Percentiles rank a stretch among this genome's conserved stretches.
phyloP scores from a whole-genome alignment of 2,329 filamentous ascomycete species.

The Fusarium tanahbumbuense region DNA sequence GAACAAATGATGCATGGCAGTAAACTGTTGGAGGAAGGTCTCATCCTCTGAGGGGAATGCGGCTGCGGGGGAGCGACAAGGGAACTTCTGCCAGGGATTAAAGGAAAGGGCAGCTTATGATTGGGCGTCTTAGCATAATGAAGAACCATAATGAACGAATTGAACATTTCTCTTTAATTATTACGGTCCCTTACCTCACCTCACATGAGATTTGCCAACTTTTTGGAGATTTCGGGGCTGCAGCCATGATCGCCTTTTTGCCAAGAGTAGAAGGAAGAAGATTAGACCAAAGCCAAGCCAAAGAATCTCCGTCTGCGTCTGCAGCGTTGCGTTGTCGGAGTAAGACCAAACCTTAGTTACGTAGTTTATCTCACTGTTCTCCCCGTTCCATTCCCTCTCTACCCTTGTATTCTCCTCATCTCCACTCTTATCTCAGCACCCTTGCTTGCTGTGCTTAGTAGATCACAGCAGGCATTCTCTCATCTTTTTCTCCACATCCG shows the following conservation, averaged over 20 bases:
- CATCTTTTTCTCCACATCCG: constrained; percentile 9
- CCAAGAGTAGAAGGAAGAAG: constrained; percentile 8
- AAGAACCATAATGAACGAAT: constrained; percentile 32
- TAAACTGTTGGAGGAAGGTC: constrained; percentile 12
- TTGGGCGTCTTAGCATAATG: constrained; percentile 25
- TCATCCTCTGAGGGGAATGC: constrained; percentile 23
- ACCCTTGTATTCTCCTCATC: constrained; percentile 19
- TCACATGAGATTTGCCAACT: neutral
- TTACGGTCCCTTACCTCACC: neutral
- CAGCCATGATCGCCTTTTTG: constrained; percentile 1
- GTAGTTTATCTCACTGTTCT: neutral
- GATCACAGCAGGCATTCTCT: constrained; percentile 5
- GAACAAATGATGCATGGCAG: constrained; percentile 3
- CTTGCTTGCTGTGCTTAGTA: neutral
- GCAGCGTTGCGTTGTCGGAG: constrained; percentile 25
- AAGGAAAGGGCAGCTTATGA: neutral
- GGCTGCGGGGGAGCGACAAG: constrained; percentile 15
- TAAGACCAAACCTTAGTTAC: neutral
- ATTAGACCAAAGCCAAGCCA: neutral
- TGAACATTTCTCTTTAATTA: constrained; percentile 9
- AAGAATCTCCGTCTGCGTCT: neutral
- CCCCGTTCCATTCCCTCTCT: neutral
- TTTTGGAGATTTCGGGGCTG: neutral
- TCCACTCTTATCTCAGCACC: constrained; percentile 30
- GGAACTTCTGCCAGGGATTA: constrained; percentile 5